Conservation (phyloP, 352 stramenopile genomes). For the Globisporangium echinulatum region DNA sequence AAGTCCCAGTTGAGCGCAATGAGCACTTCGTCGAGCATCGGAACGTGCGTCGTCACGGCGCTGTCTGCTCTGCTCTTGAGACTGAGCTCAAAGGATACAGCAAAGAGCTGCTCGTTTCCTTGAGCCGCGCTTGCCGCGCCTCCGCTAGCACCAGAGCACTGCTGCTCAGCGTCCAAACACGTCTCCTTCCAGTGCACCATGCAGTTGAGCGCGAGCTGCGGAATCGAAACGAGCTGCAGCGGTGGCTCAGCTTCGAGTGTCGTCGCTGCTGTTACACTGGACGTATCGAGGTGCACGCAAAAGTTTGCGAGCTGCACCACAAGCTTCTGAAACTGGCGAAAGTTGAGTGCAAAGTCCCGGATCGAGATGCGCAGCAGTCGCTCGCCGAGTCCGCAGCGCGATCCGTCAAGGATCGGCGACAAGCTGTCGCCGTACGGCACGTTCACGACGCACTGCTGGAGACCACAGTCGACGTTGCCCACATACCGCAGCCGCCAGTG, state of each 20-base stretch:
- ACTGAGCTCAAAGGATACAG: slow-evolving; percentile 44
- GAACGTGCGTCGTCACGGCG: slow-evolving; percentile 24
- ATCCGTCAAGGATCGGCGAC: slow-evolving; percentile 7
- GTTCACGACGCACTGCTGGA: slow-evolving; percentile 27
- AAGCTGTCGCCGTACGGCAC: slow-evolving; percentile 27
- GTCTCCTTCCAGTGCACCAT: slow-evolving; percentile 23
- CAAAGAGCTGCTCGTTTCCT: slow-evolving; percentile 18
- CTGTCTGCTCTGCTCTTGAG: slow-evolving; percentile 21
- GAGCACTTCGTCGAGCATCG: slow-evolving; percentile 35
- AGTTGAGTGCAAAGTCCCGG: slow-evolving; percentile 33
- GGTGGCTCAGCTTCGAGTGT: background rate
- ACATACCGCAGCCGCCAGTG: slow-evolving; percentile 40
- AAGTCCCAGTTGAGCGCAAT: slow-evolving; percentile 65
- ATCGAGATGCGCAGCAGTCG: slow-evolving; percentile 26
- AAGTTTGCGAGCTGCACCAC: slow-evolving; percentile 26
- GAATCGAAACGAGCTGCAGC: slow-evolving; percentile 19
- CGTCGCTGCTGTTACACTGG: background rate
- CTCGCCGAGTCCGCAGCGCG: slow-evolving; percentile 10
- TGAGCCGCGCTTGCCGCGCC: background rate
- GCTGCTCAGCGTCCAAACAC: background rate
- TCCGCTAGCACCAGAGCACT: background rate
- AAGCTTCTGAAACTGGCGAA: slow-evolving; percentile 50
- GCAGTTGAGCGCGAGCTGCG: slow-evolving; percentile 19
- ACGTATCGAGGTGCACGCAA: slow-evolving; percentile 12
- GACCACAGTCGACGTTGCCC: slow-evolving; percentile 39